A percentile compares a stretch with the other conserved stretches of the same genome.
phyloP scores from a whole-genome alignment of 148 eudicot genomes.

The Rhododendron simsii region DNA sequence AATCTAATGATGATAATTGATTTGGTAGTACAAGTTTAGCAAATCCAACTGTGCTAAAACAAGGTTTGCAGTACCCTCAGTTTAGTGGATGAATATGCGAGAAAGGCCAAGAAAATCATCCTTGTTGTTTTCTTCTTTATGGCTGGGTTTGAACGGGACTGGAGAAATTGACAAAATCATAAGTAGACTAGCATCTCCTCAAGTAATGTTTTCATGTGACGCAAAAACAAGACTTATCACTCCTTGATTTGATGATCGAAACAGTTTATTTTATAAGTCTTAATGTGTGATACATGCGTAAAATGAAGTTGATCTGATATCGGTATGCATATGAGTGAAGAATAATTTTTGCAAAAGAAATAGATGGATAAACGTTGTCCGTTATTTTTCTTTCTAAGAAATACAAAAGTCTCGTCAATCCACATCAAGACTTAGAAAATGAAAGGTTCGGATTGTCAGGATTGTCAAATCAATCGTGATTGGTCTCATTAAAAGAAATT shows the following conservation, averaged over 20 bases:
- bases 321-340: not conserved
- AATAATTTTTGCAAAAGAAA: not conserved
- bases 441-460: no score
- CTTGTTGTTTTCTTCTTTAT: not conserved
- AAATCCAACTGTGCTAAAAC: no score
- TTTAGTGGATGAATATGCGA: not conserved
- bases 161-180: not conserved
- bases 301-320: not conserved
- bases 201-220: no score
- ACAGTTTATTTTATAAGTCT: no score
- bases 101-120: not conserved
- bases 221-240: no score
- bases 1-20: not conserved
- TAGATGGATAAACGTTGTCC: not conserved
- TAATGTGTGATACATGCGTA: not conserved
- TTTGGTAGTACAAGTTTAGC: not conserved
- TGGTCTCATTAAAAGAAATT: no score
- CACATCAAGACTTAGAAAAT: no score
- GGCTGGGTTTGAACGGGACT: not conserved
- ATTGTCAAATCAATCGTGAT: no score
- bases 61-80: no score
- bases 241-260: no score
- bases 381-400: not conserved
- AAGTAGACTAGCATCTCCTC: no score
- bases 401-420: not conserved